Evolutionary conservation across 768 basidiomycete species (phyloP).

Genomic region (Amanita rubescens): DNA sequence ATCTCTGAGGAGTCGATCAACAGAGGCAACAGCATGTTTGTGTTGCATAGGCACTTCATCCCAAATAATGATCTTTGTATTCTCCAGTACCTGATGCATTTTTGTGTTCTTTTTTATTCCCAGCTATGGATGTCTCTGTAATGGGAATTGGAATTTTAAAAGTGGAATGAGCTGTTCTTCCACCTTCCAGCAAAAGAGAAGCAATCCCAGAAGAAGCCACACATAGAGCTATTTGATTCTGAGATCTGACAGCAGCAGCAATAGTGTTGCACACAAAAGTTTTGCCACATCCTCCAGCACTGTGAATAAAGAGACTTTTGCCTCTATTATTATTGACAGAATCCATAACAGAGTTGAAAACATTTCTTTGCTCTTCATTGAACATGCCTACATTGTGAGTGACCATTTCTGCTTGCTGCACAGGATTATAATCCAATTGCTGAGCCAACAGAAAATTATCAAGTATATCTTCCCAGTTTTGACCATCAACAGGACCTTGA

Average conservation of each 20-base stretch:
- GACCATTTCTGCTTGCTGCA: not conserved
- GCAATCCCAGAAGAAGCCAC: conserved; percentile 19
- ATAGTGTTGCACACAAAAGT: conserved; percentile 36
- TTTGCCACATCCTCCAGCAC: conserved; percentile 39
- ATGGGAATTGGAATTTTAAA: conserved; percentile 4
- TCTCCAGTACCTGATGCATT: conserved; percentile 24
- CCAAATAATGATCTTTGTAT: conserved; percentile 33
- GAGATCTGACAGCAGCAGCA: conserved; percentile 16
- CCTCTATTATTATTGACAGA: conserved; percentile 17
- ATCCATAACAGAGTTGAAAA: conserved; percentile 22
- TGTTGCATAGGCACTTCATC: conserved; percentile 39
- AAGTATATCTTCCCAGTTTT: conserved; percentile 17
- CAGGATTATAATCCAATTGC: conserved; percentile 22
- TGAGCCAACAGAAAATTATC: conserved; percentile 25
- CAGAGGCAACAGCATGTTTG: conserved; percentile 25
- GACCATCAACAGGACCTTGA: not conserved
- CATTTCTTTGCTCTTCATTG: conserved; percentile 25
- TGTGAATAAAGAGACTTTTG: conserved; percentile 32
- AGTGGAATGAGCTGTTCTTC: conserved; percentile 3
- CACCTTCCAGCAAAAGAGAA: conserved; percentile 1
- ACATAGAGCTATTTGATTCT: conserved; percentile 32
- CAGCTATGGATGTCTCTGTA: not conserved
- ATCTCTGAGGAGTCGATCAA: conserved; percentile 31
- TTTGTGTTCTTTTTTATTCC: conserved; percentile 12
- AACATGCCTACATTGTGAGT: conserved; percentile 9